A percentile compares a stretch with the other conserved stretches of the same genome.
These are phyloP conservation scores for Taxillus chinensis DNA, from an alignment of 164 flowering plant species.

Conservation along the genomic window DNA sequence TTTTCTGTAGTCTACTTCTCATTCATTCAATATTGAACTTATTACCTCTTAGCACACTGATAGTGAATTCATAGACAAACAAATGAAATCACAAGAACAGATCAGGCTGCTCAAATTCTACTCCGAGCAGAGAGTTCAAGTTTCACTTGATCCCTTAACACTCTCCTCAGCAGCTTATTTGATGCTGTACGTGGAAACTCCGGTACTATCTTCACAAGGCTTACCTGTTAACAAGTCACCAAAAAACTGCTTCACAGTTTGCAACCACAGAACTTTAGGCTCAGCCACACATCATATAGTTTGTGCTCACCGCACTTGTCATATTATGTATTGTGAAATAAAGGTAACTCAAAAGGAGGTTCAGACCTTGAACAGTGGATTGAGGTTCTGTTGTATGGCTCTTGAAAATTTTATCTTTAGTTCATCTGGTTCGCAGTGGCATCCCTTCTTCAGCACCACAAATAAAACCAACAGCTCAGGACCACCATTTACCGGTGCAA, in stretches of 20 bases:
- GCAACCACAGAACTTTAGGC: too few species aligned
- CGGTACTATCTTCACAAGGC: constrained; percentile 58
- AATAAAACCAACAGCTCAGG: constrained; percentile 68
- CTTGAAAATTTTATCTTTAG: constrained; percentile 54
- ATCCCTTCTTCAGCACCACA: constrained; percentile 62
- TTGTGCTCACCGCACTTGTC: too few species aligned
- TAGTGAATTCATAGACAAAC: too few species aligned
- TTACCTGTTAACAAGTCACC: constrained; percentile 41
- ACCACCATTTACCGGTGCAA: constrained; percentile 56
- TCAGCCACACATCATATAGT: too few species aligned
- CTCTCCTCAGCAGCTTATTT: constrained; percentile 76
- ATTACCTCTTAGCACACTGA: too few species aligned
- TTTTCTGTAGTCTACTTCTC: too few species aligned
- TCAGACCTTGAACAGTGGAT: constrained; percentile 84
- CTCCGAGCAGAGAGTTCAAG: constrained; percentile 43
- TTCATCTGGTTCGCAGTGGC: constrained; percentile 22
- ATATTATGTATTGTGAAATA: too few species aligned
- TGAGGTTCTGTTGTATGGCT: constrained; percentile 74
- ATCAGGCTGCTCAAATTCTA: constrained; percentile 25
- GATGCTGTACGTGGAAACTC: constrained; percentile 92
- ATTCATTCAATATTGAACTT: too few species aligned
- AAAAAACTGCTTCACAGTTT: not conserved
- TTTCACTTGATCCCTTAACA: constrained; percentile 66
- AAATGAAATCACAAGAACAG: not conserved
- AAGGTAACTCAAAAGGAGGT: not conserved